Percentiles rank a stretch among this genome's conserved stretches.
These are phyloP conservation scores for Dioszegia hungarica DNA, from an alignment of 768 basidiomycete genomes.

Conservation along the genomic window DNA sequence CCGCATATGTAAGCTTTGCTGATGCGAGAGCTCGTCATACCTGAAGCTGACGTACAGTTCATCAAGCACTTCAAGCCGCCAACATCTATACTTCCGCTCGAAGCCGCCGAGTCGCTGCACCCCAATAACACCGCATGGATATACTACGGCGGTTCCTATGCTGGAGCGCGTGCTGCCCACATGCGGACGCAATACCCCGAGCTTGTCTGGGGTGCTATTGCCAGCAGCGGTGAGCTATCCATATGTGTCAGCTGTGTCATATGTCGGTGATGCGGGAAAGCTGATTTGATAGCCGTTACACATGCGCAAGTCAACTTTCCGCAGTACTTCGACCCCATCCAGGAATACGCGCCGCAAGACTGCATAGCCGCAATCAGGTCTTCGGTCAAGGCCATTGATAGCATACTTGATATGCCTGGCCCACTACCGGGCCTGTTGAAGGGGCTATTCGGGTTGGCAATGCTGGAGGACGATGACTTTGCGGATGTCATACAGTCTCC, in stretches of 20 bases:
- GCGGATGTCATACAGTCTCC: slow-evolving; percentile 47
- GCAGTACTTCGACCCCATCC: slow-evolving; percentile 78
- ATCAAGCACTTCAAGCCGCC: slow-evolving; percentile 72
- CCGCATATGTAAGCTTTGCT: slow-evolving; percentile 60
- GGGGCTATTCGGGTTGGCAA: slow-evolving; percentile 65
- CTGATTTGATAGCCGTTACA: slow-evolving; percentile 60
- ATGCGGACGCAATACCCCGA: slow-evolving; percentile 83
- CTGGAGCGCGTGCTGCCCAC: slow-evolving; percentile 87
- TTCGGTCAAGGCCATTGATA: slow-evolving; percentile 32
- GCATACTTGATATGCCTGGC: slow-evolving; percentile 24
- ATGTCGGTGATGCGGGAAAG: neutral
- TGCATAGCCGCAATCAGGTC: slow-evolving; percentile 32
- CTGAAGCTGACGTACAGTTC: slow-evolving; percentile 53
- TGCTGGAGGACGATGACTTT: slow-evolving; percentile 56
- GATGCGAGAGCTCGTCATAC: too few relatives aligned
- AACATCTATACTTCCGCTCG: slow-evolving; percentile 15
- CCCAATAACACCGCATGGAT: slow-evolving; percentile 51
- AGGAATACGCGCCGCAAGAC: slow-evolving; percentile 58
- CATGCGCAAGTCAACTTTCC: slow-evolving; percentile 76
- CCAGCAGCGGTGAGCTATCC: slow-evolving; percentile 61
- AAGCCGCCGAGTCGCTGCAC: slow-evolving; percentile 59
- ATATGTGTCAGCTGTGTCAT: too few relatives aligned
- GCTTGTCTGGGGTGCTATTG: slow-evolving; percentile 82
- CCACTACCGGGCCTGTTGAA: slow-evolving; percentile 59
- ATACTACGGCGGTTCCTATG: slow-evolving; percentile 88